A percentile compares a stretch with the other conserved stretches of the same genome.
Conservation (phyloP, 768 basidiomycete genomes). For the Tephrocybe sp. region DNA sequence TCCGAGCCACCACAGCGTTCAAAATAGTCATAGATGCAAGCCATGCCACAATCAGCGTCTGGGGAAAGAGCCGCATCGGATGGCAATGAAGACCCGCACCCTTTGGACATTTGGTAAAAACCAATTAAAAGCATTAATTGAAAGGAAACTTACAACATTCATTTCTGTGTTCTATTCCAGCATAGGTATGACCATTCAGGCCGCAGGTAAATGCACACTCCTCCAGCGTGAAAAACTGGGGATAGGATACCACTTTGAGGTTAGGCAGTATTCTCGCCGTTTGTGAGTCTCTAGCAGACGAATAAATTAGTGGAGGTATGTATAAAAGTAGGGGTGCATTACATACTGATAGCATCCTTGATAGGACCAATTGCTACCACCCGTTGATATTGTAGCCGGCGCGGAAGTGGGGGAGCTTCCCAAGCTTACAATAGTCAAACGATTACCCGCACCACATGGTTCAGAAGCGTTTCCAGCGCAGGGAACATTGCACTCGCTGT, state of each 20-base stretch:
- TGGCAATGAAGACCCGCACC: constrained; percentile 2
- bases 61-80: neutral
- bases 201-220: constrained; percentile 4
- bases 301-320: neutral
- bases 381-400: neutral
- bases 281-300: constrained; percentile 2
- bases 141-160: constrained; percentile 3
- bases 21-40: neutral
- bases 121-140: neutral
- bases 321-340: neutral
- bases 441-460: constrained; percentile 1
- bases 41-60: constrained; percentile 4
- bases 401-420: constrained; percentile 3
- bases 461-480: constrained; percentile 2
- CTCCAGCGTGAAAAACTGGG: constrained; percentile 9
- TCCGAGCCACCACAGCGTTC: neutral
- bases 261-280: constrained; percentile 6
- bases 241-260: neutral
- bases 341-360: constrained; percentile 11
- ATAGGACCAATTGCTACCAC: constrained; percentile 1
- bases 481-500: constrained; percentile 6
- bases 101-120: neutral
- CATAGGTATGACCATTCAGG: constrained; percentile 1
- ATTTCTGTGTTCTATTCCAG: constrained; percentile 7
- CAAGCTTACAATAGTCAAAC: neutral